These are phyloP conservation scores for Glaciozyma antarctica DNA, from an alignment of 768 basidiomycete genomes.

Conservation along the genomic window DNA sequence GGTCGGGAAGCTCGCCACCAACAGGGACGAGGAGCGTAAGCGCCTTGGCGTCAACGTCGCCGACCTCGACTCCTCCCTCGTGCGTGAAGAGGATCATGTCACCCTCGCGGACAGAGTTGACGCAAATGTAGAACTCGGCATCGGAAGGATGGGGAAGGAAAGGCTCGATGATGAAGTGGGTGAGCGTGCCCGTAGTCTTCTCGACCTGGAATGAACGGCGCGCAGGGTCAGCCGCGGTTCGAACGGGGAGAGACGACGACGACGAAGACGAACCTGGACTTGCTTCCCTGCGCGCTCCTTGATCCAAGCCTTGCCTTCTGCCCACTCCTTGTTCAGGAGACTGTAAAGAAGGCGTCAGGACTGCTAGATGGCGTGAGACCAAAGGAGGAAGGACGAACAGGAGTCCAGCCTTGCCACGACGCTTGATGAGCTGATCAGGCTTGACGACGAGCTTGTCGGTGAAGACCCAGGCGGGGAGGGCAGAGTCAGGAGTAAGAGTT, in stretches of 20 bases:
- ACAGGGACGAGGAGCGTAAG: conserved; percentile 78
- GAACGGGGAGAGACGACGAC: not conserved
- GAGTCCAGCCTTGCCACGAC: conserved; percentile 94
- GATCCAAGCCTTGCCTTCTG: conserved; percentile 81
- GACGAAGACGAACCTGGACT: conserved; percentile 55
- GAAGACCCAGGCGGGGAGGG: conserved; percentile 71
- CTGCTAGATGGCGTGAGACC: not conserved
- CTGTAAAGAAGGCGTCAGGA: not conserved
- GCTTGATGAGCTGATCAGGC: conserved; percentile 98
- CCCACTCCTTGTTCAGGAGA: conserved; percentile 85
- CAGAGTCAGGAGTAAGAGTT: conserved; percentile 51
- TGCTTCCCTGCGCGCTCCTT: conserved; percentile 79
- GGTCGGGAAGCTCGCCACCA: conserved; percentile 64
- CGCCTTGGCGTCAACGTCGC: conserved; percentile 96
- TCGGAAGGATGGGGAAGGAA: conserved; percentile 90
- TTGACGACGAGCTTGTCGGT: conserved; percentile 80
- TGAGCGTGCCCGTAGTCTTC: conserved; percentile 83
- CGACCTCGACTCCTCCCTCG: conserved; percentile 96
- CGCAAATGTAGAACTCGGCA: conserved; percentile 96
- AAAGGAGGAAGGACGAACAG: conserved; percentile 41
- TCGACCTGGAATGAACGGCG: conserved; percentile 52
- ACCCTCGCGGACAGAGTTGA: conserved; percentile 87
- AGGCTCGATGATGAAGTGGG: conserved; percentile 98
- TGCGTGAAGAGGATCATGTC: conserved; percentile 97
- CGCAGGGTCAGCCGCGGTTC: not conserved